Evolutionary conservation across 768 basidiomycete species (phyloP), one percentile per base, ranked within the genome.

Genomic region (Mycena albidolilacea): DNA sequence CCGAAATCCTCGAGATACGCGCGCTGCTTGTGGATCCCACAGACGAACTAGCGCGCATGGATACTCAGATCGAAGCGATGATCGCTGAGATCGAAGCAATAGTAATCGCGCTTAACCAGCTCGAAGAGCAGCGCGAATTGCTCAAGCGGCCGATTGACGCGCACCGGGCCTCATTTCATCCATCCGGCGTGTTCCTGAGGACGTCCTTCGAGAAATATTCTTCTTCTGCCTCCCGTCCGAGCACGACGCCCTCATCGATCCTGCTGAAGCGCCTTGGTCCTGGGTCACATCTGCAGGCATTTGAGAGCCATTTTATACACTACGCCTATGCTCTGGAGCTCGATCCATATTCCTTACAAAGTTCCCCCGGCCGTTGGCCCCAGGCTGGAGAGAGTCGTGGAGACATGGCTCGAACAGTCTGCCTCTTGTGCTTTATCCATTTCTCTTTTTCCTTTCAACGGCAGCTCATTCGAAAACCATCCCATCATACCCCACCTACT

Each of bases 141-240:
- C 67, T 69, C n/a, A 35, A 61, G 19, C 2, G 30, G 30, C 30
- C 30, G 30, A 73, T 73, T 17, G 72, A 65, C 23, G 52, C 55
- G 1, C 72, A 52, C n/a, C 6, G 21, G 21, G 50, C 50, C 50
- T 52, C 50, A 52, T 52, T 6, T 52, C 50, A 1, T 57, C 72
- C 0, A 44, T 66, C 2, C 55, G 72, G 15, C 67, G 63, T 19
- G 23, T 54, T 14, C 72, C 67, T 15, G n/a, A 60, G 30, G 71
- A 72, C 17, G 41, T 72, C 15, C 54, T 72, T 15, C 52, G n/a
- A 7, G 71, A 68, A 19, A 64, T 73, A 1, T 73, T 73, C 67
- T 12, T 37, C 23, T 14, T 38, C 38, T 73, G 67, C 44, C 50
- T 73, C 19, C 39, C 67, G 1, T 48, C 66, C 2, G 48, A 55